Base-by-base conservation (phyloP, 352 stramenopile genomes). In the Phytophthora citrophthora region DNA sequence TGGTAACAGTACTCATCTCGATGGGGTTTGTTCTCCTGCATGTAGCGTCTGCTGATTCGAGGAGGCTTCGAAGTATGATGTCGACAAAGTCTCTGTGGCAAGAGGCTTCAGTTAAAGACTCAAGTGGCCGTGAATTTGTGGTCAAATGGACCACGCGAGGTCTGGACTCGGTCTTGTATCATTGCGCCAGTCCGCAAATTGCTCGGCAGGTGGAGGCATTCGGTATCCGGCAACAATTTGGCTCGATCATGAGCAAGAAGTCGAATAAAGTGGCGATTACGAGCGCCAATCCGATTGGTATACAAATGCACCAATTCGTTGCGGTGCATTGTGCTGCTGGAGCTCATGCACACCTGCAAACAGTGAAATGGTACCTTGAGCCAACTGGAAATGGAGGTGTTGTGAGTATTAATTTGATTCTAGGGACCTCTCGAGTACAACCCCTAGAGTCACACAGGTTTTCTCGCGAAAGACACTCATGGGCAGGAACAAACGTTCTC, bases 131-230 rank as follows among this genome's bases (percentile, higher is more conserved):
- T 38, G 50, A 45, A 6, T 70, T 70, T 34, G 26, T 62, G 9
- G 48, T 20, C 23, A 70, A 74, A 40, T 74, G 66, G 61, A 62
- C 49, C 15, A 63, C 61, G 3, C 59, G 47, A n/a, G 44, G 57
- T 10, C 49, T 70, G 11, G 34, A 67, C 18, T 56, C 43, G n/a
- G 60, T 63, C 23, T 41, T 67, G 13, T 54, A 70, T 26, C 36
- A 70, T 39, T 74, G 66, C 24, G 60, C 54, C 6, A 74, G 60
- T 5, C 60, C 50, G 2, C 55, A 61, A 15, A 70, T 74, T 15
- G 58, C 58, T n/a, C 40, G 58, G 3, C 58, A 66, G 23, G 39
- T 66, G 6, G 49, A 66, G 41, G 40, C 52, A 18, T 66, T 57
- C 29, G 40, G 43, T 31, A 58, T 54, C n/a, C 51, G 48, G 0